A percentile compares a stretch with the other conserved stretches of the same genome.
Evolutionary conservation across 352 stramenopile species (phyloP).

Genomic region (Phytophthora chlamydospora): DNA sequence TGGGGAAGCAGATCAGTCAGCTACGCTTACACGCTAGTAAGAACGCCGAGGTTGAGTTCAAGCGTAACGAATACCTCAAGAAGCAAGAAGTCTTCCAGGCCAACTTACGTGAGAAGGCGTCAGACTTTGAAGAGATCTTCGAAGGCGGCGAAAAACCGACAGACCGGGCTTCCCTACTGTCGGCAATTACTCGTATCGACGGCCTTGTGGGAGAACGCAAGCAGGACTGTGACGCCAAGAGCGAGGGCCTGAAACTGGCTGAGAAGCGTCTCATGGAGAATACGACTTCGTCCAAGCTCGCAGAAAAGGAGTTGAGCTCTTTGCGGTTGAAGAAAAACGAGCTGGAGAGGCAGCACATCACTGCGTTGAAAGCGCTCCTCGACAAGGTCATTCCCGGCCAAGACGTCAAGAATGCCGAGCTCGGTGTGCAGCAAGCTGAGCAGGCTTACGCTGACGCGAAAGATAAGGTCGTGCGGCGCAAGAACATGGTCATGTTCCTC

Average conservation of each 20-base stretch:
- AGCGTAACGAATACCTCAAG: conserved; percentile 42
- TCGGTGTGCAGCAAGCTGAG: conserved; percentile 56
- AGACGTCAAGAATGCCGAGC: conserved; percentile 56
- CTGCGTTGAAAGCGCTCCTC: conserved; percentile 53
- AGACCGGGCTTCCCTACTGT: conserved; percentile 37
- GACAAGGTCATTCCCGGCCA: conserved; percentile 51
- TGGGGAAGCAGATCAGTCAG: conserved; percentile 63
- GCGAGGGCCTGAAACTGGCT: conserved; percentile 33
- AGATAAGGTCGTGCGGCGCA: conserved; percentile 79
- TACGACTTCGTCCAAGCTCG: conserved; percentile 48
- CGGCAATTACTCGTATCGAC: conserved; percentile 32
- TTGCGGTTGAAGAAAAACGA: conserved; percentile 53
- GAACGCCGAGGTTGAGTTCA: conserved; percentile 57
- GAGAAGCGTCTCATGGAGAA: conserved; percentile 64
- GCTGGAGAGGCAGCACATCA: conserved; percentile 63
- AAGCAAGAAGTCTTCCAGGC: conserved; percentile 53
- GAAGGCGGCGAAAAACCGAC: conserved; percentile 32
- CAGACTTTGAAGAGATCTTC: conserved; percentile 47
- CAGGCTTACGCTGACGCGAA: conserved; percentile 78
- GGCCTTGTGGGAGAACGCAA: conserved; percentile 32
- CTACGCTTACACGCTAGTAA: conserved; percentile 58
- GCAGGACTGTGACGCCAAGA: conserved; percentile 27
- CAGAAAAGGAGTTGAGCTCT: conserved; percentile 47
- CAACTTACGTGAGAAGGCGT: conserved; percentile 51
- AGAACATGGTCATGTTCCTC: conserved; percentile 85